A percentile compares a stretch with the other conserved stretches of the same genome.
phyloP scores from a whole-genome alignment of 495 filamentous ascomycete genomes.

The Neurospora tetraspora region DNA sequence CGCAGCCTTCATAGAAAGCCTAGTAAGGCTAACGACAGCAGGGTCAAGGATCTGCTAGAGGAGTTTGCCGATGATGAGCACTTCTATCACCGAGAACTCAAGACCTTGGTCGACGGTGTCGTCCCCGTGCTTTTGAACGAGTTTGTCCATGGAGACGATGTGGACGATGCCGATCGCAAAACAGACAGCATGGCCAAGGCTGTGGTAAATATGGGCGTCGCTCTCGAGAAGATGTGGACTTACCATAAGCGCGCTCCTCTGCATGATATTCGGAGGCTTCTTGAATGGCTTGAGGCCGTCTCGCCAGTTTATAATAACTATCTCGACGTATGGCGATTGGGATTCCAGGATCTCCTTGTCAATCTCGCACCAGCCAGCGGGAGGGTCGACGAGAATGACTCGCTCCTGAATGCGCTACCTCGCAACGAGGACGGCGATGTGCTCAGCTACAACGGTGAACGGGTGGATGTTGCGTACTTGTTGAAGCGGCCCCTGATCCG shows the following conservation, averaged over 20 bases:
- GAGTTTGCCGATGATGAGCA: constrained; percentile 77
- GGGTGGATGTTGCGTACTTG: constrained; percentile 89
- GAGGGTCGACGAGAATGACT: constrained; percentile 36
- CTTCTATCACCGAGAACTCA: constrained; percentile 87
- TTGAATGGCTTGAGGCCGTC: constrained; percentile 71
- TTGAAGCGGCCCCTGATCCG: constrained; percentile 82
- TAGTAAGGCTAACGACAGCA: constrained; percentile 54
- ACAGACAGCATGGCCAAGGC: constrained; percentile 57
- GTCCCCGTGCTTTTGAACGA: constrained; percentile 85
- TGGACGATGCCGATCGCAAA: constrained; percentile 46
- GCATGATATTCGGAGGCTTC: constrained; percentile 53
- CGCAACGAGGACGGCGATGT: constrained; percentile 72
- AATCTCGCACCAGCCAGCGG: constrained; percentile 69
- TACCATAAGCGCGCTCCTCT: constrained; percentile 72
- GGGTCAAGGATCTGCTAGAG: constrained; percentile 61
- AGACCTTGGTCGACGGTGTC: constrained; percentile 89
- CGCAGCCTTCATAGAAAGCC: constrained; percentile 62
- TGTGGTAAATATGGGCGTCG: constrained; percentile 90
- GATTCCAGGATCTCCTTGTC: constrained; percentile 92
- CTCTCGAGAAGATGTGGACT: constrained; percentile 71
- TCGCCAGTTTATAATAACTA: constrained; percentile 78
- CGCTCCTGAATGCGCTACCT: constrained; percentile 59
- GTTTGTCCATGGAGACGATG: constrained; percentile 63
- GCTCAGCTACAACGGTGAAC: constrained; percentile 67
- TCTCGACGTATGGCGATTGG: constrained; percentile 80